These are phyloP conservation scores for Phytophthora ramorum DNA, from an alignment of 352 stramenopile genomes.

Conservation along the genomic window DNA sequence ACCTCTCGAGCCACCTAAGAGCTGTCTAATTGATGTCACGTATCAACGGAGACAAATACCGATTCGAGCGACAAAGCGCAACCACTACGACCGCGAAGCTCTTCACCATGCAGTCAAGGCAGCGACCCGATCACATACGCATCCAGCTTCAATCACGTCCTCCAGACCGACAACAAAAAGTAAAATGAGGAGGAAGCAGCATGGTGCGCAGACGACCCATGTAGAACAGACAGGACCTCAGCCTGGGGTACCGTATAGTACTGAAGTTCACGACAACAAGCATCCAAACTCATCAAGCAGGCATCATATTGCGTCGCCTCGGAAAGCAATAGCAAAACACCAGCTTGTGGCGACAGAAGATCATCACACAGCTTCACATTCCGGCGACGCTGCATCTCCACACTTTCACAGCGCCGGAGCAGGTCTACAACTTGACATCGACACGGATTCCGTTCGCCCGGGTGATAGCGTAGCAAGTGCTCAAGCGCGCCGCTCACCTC, in stretches of 20 bases:
- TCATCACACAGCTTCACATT: not conserved
- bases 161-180: conserved; percentile 31
- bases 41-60: conserved; percentile 37
- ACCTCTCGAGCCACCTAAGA: conserved; percentile 16
- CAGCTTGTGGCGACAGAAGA: conserved; percentile 1
- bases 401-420: not conserved
- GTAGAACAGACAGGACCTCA: conserved; percentile 21
- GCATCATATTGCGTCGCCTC: conserved; percentile 33
- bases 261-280: conserved; percentile 6
- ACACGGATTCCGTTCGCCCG: conserved; percentile 4
- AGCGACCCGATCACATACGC: conserved; percentile 15
- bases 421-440: conserved; percentile 21
- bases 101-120: conserved; percentile 24
- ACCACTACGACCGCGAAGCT: conserved; percentile 22
- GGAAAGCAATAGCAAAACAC: conserved; percentile 41
- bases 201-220: not conserved
- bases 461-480: not conserved
- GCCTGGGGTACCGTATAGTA: conserved; percentile 53
- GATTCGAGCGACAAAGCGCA: conserved; percentile 11
- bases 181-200: conserved; percentile 27
- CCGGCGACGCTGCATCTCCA: not conserved
- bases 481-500: conserved; percentile 12
- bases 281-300: not conserved
- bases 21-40: conserved; percentile 16
- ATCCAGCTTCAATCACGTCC: conserved; percentile 27